phyloP scores from a whole-genome alignment of 768 basidiomycete genomes.

The Podaxis sp. region DNA sequence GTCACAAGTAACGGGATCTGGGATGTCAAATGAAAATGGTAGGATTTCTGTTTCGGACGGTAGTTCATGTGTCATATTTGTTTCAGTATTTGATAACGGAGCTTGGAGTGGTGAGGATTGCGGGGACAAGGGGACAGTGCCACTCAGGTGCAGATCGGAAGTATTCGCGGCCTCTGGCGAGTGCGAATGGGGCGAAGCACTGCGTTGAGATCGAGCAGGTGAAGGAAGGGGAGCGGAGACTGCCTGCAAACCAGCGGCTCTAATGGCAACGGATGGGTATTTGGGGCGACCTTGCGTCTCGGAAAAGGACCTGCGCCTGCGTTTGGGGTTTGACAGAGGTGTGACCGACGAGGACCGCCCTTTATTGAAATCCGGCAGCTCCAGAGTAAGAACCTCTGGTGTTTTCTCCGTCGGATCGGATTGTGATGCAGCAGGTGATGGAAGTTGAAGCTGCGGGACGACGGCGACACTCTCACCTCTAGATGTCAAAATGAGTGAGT shows the following conservation, averaged over 20 bases:
- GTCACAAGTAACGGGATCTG: constrained; percentile 3
- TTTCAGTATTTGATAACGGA: background rate
- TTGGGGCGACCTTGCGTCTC: background rate
- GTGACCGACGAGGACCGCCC: background rate
- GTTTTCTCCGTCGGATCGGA: background rate
- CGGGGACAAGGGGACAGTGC: background rate
- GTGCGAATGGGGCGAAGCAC: background rate
- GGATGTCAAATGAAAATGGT: constrained; percentile 1
- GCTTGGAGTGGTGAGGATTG: background rate
- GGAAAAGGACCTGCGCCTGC: background rate
- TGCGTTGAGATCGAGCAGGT: background rate
- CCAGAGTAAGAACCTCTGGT: background rate
- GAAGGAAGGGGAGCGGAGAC: constrained; percentile 11
- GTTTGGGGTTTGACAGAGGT: background rate
- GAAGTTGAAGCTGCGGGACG: background rate
- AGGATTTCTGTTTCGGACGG: background rate
- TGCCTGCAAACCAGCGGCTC: background rate
- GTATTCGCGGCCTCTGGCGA: background rate
- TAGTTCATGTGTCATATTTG: background rate
- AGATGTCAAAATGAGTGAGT: no score
- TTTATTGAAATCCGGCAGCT: background rate
- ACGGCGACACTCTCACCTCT: no score
- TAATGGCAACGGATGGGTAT: background rate
- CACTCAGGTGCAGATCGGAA: background rate
- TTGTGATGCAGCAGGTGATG: constrained; percentile 4